Conservation (phyloP, 768 basidiomycete species). For the Naematelia aurantialba region DNA sequence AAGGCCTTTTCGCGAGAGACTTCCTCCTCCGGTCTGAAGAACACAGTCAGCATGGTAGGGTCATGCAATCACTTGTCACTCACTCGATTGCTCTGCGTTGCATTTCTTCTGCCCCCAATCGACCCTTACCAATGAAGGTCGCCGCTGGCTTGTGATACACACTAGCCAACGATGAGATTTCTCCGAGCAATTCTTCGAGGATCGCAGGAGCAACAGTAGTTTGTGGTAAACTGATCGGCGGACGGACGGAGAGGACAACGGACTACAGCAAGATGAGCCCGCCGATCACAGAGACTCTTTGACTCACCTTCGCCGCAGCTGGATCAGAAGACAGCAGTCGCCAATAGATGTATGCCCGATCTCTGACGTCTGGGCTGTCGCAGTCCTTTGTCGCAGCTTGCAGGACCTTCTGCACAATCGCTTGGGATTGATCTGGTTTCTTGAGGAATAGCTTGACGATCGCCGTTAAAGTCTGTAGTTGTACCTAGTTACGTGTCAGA, state of each 20-base stretch:
- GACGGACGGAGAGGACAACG: conserved; percentile 85
- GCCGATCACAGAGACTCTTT: not conserved
- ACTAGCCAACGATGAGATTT: conserved; percentile 83
- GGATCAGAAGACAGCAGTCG: conserved; percentile 89
- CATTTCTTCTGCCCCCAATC: conserved; percentile 58
- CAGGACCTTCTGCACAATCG: conserved; percentile 82
- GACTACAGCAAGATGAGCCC: conserved; percentile 52
- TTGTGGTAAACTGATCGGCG: conserved; percentile 87
- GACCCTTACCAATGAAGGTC: conserved; percentile 89
- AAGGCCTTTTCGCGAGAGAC: conserved; percentile 74
- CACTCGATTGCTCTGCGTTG: conserved; percentile 42
- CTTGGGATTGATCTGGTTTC: conserved; percentile 89
- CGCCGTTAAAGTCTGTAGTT: conserved; percentile 68
- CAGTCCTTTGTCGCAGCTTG: conserved; percentile 95
- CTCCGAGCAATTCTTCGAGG: conserved; percentile 84
- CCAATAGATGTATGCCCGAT: conserved; percentile 98
- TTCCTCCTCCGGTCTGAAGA: conserved; percentile 61
- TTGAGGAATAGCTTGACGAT: conserved; percentile 95
- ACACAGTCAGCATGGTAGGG: not conserved
- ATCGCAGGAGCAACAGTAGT: conserved; percentile 83
- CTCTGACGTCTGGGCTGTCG: conserved; percentile 92
- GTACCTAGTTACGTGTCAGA: conserved; percentile 53
- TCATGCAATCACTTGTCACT: conserved; percentile 11
- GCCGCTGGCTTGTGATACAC: conserved; percentile 97
- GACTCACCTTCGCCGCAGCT: conserved; percentile 80